Percentiles rank a stretch among this genome's conserved stretches.
Evolutionary conservation across 331 rosid genomes (phyloP).

Genomic region (Acacia pycnantha): DNA sequence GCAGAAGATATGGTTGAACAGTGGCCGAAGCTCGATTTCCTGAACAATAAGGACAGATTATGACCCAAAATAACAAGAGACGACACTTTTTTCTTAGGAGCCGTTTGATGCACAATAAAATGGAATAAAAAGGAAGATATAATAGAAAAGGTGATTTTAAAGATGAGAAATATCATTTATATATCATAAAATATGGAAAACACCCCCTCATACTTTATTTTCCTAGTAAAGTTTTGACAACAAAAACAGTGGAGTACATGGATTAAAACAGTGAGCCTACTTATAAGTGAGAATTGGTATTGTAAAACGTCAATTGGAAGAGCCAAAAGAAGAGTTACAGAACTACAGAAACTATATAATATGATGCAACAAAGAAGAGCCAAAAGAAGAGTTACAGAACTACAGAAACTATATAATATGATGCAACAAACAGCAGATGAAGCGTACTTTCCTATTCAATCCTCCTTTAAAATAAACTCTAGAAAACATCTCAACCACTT

Average conservation of each 20-base stretch:
- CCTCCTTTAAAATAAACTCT: neutral
- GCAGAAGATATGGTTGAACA: conserved; percentile 75
- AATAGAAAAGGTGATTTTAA: neutral
- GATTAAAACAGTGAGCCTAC: neutral
- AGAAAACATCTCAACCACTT: neutral
- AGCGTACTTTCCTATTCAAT: neutral
- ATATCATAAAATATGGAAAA: neutral
- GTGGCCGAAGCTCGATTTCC: conserved; percentile 84
- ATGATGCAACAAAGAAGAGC: conserved; percentile 11
- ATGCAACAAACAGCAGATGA: neutral
- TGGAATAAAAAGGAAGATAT: neutral
- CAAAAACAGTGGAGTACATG: neutral
- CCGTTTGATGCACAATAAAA: neutral
- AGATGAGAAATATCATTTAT: neutral
- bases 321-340: neutral
- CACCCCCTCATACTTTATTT: neutral
- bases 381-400: conserved; percentile 2
- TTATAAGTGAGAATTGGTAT: neutral
- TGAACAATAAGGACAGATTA: conserved; percentile 24
- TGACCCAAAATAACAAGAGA: neutral
- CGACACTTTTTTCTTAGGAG: neutral
- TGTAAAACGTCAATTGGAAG: neutral
- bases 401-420: neutral
- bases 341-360: neutral
- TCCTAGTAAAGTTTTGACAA: neutral